Evolutionary conservation across 2,329 filamentous ascomycete species (phyloP), one percentile per base, ranked within the genome.

Genomic region (Talaromyces funiculosus): DNA sequence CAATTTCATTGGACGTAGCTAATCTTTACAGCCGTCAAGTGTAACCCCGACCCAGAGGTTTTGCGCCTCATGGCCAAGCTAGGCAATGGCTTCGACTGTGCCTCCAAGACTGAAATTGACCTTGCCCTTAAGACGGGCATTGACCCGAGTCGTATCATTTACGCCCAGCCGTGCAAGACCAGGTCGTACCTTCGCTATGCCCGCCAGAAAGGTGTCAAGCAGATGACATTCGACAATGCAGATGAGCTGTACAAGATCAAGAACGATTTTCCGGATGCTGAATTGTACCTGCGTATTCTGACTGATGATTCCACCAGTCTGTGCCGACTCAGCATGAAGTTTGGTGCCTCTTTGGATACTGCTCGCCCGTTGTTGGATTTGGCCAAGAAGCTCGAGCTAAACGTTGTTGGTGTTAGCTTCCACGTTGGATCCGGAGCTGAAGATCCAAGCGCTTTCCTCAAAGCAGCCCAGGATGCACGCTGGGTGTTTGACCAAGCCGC

Each of bases 191-290:
- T 99, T 64, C 91, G 92, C 72, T 96, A 92, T 72, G 94, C 95
- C 65, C 86, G 89, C 71, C 84, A 86, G 72, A 82, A 87, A 67
- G 89, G 89, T 67, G 94, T 99, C 73, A 93, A 90, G 80, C 90
- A 96, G 82, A 97, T 99, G 93, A 99, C 94, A 2, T 97, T 99
- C 73, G 94, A 99, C 84, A 99, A 99, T 70, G 86, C 89, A 73
- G 94, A 99, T 75, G 94, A 99, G 82, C 85, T 99, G 57, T 91
- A 93, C 85, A 99, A 99, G 84, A 93, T 96, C 76, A 94, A 95
- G 77, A 89, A 91, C 76, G 85, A 94, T 68, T 97, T 85, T 72
- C 93, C 94, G 2, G 86, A 86, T 53, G 94, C 94, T 29, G 90
- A 97, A 80, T 86, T 99, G 43, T 96, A 89, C 77, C 82, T 99